phyloP scores from a whole-genome alignment of 805 yeast species.

The Wickerhamomyces silvicola region DNA sequence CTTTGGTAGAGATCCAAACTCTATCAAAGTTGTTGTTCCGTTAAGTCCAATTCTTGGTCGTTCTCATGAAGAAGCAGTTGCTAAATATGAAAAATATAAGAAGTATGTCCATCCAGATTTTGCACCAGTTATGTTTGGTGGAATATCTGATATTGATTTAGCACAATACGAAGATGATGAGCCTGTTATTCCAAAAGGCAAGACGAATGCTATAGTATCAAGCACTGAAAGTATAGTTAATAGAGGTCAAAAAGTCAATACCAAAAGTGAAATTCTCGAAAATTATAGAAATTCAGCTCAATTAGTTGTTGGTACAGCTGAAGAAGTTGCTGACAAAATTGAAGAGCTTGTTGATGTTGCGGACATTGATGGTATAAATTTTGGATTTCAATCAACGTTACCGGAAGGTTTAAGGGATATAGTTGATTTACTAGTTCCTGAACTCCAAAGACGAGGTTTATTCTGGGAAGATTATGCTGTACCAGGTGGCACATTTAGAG shows the following conservation, averaged over 20 bases:
- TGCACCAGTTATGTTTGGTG: slow-evolving; percentile 37
- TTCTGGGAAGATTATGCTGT: slow-evolving; percentile 30
- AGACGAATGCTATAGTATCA: slow-evolving; percentile 26
- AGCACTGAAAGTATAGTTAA: slow-evolving; percentile 20
- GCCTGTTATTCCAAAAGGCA: slow-evolving; percentile 25
- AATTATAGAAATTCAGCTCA: slow-evolving; percentile 18
- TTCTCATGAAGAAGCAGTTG: slow-evolving; percentile 34
- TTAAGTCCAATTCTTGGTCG: slow-evolving; percentile 29
- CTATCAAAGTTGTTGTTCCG: slow-evolving; percentile 31
- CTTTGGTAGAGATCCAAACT: slow-evolving; percentile 28
- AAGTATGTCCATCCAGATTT: slow-evolving; percentile 30
- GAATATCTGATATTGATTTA: slow-evolving; percentile 20
- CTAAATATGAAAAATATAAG: slow-evolving; percentile 25
- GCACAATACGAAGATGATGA: slow-evolving; percentile 21
- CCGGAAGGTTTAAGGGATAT: slow-evolving; percentile 36
- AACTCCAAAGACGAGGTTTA: slow-evolving; percentile 28
- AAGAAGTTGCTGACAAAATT: slow-evolving; percentile 32
- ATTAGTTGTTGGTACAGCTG: slow-evolving; percentile 26
- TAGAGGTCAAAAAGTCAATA: not conserved
- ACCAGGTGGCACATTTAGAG: slow-evolving; percentile 41
- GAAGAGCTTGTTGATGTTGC: slow-evolving; percentile 32
- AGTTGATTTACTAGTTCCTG: slow-evolving; percentile 32
- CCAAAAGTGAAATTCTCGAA: slow-evolving; percentile 14
- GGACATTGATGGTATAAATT: slow-evolving; percentile 37
- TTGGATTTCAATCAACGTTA: slow-evolving; percentile 28